Evolutionary conservation across 2,329 filamentous ascomycete genomes (phyloP), one percentile per base, ranked within the genome.

Genomic region (Graphium sp.): DNA sequence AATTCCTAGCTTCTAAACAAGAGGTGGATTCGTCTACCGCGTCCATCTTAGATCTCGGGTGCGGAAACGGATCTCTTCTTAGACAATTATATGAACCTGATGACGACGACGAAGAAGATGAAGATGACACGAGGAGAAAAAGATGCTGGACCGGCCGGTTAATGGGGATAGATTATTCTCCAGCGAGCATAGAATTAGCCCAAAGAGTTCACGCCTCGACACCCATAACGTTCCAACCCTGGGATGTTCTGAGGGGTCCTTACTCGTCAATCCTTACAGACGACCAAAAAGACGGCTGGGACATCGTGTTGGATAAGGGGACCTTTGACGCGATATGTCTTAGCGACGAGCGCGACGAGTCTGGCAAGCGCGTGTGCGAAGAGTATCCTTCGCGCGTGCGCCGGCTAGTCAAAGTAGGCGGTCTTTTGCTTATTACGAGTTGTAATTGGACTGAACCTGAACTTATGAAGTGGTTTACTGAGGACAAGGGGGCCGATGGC

Each of bases 381-480:
- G 62, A 64, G 4, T 98, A 98, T 54, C 66, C 69, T 26, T 61
- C 64, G 26, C 68, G 71, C 29, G 74, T 87, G 18, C 56, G 74
- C 35, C 54, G 52, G 17, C 60, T 95, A 37, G 64, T 95, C 29
- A 72, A 69, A 40, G 55, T 53, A 1, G 76, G 74, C 2, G 82
- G 82, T 0, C 59, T 82, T 15, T 67, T 95, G 41, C 52, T 94
- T 34, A 70, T 98, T 30, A 95, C 89, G 31, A 94, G 84, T 51
- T 98, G 89, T 50, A 98, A 98, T 54, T 98, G 89, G 89, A 95
- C 87, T 2, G 84, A 89, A 56, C 67, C 73, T 22, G 89, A 98
- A 58, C 53, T 98, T 42, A 59, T 65, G 34, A 55, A 53, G 11
- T 95, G 87, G 84, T 89, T 95, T 46, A 71, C 65, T 28, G 39